phyloP scores from a whole-genome alignment of 1,139 yeast species.

The Sugiyamaella pinicola region DNA sequence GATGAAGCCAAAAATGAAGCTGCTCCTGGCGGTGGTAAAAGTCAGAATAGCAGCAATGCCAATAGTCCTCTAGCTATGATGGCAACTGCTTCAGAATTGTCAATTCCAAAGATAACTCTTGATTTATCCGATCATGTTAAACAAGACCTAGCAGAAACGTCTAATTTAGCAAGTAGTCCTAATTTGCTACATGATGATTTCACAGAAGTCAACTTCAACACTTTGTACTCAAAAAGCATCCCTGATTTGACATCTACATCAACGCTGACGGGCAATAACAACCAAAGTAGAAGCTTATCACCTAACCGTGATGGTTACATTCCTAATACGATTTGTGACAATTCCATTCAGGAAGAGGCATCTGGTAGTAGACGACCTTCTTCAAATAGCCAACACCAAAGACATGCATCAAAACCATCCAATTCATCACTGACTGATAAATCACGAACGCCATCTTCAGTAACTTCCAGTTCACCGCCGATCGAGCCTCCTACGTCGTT shows the following conservation, averaged over 20 bases:
- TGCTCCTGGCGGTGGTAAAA: not conserved
- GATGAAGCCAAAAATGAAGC: not conserved
- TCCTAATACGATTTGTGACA: not conserved
- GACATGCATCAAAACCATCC: conserved; percentile 4
- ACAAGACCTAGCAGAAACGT: not conserved
- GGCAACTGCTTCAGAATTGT: not conserved
- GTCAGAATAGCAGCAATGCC: not conserved
- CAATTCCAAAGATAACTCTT: conserved; percentile 9
- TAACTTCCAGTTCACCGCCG: not conserved
- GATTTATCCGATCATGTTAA: not conserved
- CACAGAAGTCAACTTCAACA: conserved; percentile 8
- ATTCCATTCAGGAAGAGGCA: not conserved
- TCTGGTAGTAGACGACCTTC: too few relatives aligned
- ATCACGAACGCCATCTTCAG: not conserved
- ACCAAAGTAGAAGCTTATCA: not conserved
- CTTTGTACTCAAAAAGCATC: conserved; percentile 8
- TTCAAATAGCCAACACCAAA: not conserved
- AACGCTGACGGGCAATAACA: not conserved
- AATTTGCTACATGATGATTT: not conserved
- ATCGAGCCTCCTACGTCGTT: conserved; percentile 3
- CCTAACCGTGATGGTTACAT: not conserved
- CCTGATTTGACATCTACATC: conserved; percentile 7
- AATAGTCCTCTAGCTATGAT: conserved; percentile 3
- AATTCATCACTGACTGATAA: conserved; percentile 1
- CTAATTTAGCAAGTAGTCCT: not conserved